Evolutionary conservation across 257 asterid species (phyloP), one percentile per base, ranked within the genome.

Genomic region (Striga asiatica): DNA sequence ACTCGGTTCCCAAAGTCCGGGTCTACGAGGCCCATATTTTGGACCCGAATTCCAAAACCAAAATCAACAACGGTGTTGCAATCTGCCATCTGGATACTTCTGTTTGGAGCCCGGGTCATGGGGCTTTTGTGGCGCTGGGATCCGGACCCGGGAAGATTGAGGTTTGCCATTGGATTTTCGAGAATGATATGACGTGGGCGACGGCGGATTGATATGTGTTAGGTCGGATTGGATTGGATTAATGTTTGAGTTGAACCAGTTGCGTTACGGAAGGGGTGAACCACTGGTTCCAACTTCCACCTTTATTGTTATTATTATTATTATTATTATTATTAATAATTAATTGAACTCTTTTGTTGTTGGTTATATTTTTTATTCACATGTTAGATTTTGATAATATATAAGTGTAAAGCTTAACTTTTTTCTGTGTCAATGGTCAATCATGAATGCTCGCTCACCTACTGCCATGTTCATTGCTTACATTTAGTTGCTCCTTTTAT

Each of bases 101-200:
- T 0, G 1, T 81, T 0, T 89, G 97, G 97, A 79, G 97, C 72
- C 22, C 85, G 16, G 73, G 64, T 17, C 97, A 89, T 20, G 97
- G 94, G 41, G 93, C 98, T 2, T 89, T 89, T 62, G 0, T 74
- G 0, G 80, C 91, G 0, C 61, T 89, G 77, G 96, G 94, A 32
- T 82, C 91, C 0, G 59, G 64, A 13, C 94, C 97, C 2, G 96
- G 97, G 8, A 75, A 75, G 57, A 83, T 79, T 0, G 97, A 89
- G 65, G 97, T 89, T 0, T 89, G 97, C 71, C 97, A 89, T 23
- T 89, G 93, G 89, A 89, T 89, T 55, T 89, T 81, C 22, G 84
- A 89, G 74, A 79, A 81, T 11, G 95, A 89, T 63, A 74, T 89
- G 85, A 85, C 84, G 45, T 89, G 97, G 97, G 63, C 92, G 1